phyloP scores from a whole-genome alignment of 2,329 filamentous ascomycete genomes.

The Pseudocercospora fuligena region DNA sequence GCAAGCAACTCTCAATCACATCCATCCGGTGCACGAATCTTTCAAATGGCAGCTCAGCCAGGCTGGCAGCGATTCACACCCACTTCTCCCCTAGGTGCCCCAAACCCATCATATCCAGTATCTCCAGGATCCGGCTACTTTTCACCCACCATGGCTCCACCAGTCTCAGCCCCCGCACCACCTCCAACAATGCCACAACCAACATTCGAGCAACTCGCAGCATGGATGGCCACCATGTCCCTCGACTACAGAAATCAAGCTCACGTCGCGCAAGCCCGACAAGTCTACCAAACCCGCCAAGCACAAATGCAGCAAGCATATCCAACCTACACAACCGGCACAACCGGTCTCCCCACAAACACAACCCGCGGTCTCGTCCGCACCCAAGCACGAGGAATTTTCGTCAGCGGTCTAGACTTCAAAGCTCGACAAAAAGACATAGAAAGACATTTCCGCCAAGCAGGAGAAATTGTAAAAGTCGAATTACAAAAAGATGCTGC shows the following conservation, averaged over 20 bases:
- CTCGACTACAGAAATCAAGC: constrained; percentile 15
- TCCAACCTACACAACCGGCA: constrained; percentile 28
- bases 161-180: constrained; percentile 1
- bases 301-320: constrained; percentile 2
- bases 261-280: constrained; percentile 14
- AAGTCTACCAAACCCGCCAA: constrained; percentile 12
- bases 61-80: constrained; percentile 30
- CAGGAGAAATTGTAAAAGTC: constrained; percentile 34
- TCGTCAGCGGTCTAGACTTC: constrained; percentile 37
- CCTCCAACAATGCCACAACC: constrained; percentile 4
- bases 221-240: constrained; percentile 16
- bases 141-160: background rate
- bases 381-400: constrained; percentile 37
- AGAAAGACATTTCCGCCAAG: constrained; percentile 32
- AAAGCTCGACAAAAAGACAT: constrained; percentile 35
- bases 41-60: constrained; percentile 22
- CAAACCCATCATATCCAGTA: constrained; percentile 1
- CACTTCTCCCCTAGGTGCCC: constrained; percentile 20
- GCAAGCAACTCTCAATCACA: constrained; percentile 18
- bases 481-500: constrained; percentile 33
- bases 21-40: constrained; percentile 19
- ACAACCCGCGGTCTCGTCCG: constrained; percentile 30
- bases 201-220: constrained; percentile 15
- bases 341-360: constrained; percentile 36
- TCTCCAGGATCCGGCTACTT: constrained; percentile 12